Evolutionary conservation across 2,329 filamentous ascomycete species (phyloP), one percentile per base, ranked within the genome.

Genomic region (Colletotrichum godetiae): DNA sequence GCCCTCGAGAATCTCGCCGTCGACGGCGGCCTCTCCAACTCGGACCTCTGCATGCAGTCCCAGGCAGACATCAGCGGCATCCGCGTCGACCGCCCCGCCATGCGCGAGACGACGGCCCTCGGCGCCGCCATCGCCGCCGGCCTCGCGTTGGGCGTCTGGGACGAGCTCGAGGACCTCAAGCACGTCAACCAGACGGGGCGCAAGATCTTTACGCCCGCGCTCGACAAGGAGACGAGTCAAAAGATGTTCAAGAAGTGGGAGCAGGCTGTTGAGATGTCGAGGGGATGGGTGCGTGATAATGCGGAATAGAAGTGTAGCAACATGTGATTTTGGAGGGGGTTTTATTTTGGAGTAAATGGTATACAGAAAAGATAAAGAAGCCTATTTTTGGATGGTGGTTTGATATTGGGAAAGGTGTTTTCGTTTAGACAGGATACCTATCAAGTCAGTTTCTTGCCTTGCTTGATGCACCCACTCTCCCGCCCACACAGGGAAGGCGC

Each of bases 101-200:
- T 98, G 95, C 92, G 94, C 70, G 95, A 98, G 85, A 97, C 95
- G 4, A 98, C 95, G 1, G 93, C 95, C 0, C 89, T 98, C 2
- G 95, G 95, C 31, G 95, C 95, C 15, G 95, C 95, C 60, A 96
- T 97, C 77, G 94, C 95, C 19, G 95, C 95, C 10, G 95, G 94
- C n/a, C 91, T 97, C 73, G 94, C 95, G 10, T 91, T 94, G 13
- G 92, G 90, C 57, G 90, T 96, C 42, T 97, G 95, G 94, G 56
- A 68, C 57, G 88, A 91, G 78, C 91, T 97, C 70, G 89, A 91
- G 33, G 93, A 96, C 78, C 84, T 97, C 37, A 90, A 90, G 77
- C 86, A 91, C 73, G 91, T 97, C 81, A 95, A 95, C 81, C 91
- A 88, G 72, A 87, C 88, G 65, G 93, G 92, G 63, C 88, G 92